phyloP scores from a whole-genome alignment of 805 yeast species.

The Candida oleophila region DNA sequence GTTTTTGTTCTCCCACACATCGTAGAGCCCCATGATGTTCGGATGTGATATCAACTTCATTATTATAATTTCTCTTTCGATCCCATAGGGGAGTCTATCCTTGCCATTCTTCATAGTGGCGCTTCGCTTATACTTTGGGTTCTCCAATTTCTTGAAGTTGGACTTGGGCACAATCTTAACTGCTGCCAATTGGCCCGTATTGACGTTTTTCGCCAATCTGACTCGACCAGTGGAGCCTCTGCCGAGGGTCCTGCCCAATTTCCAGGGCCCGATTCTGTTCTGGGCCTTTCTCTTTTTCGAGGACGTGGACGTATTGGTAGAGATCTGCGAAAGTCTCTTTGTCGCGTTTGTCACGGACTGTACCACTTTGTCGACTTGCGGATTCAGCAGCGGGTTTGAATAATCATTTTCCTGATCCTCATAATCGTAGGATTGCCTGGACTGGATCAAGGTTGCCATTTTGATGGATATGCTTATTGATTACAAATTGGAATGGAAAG shows the following conservation, averaged over 20 bases:
- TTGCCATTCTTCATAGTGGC: slow-evolving; percentile 41
- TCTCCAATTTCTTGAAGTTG: slow-evolving; percentile 50
- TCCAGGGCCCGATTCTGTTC: slow-evolving; percentile 91
- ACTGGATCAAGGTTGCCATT: slow-evolving; percentile 4
- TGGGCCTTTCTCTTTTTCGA: slow-evolving; percentile 44
- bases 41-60: slow-evolving; percentile 81
- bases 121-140: slow-evolving; percentile 42
- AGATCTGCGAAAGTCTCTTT: slow-evolving; percentile 49
- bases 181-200: slow-evolving; percentile 88
- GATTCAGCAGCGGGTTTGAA: slow-evolving; percentile 3
- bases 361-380: slow-evolving; percentile 37
- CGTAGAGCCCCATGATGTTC: slow-evolving; percentile 74
- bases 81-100: slow-evolving; percentile 71
- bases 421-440: background rate
- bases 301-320: slow-evolving; percentile 42
- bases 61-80: slow-evolving; percentile 80
- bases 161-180: slow-evolving; percentile 94
- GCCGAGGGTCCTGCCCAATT: slow-evolving; percentile 89
- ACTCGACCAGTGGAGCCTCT: slow-evolving; percentile 97
- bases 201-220: slow-evolving; percentile 81
- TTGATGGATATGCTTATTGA: background rate
- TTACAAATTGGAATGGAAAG: background rate
- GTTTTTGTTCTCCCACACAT: slow-evolving; percentile 85
- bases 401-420: background rate
- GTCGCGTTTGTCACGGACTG: slow-evolving; percentile 47